These are phyloP conservation scores for Peribolospora kevripleyi DNA, from an alignment of 768 basidiomycete species.

Conservation along the genomic window DNA sequence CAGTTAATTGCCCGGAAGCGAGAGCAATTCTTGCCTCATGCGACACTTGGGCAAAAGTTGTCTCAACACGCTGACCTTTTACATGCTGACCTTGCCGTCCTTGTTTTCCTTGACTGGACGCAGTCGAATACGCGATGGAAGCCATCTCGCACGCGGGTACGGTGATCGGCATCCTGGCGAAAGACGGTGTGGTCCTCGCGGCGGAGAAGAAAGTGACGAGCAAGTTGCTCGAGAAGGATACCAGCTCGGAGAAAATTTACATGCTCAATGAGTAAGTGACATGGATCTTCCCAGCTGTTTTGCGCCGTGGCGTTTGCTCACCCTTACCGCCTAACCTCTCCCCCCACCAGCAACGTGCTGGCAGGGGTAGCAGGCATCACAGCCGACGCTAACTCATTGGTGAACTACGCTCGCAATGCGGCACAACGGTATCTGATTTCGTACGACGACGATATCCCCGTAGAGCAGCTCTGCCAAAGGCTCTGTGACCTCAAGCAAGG, in stretches of 20 bases:
- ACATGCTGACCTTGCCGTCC: not conserved
- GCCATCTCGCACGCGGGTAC: conserved; percentile 85
- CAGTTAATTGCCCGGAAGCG: not conserved
- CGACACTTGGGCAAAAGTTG: not conserved
- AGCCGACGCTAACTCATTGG: conserved; percentile 88
- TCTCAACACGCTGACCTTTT: not conserved
- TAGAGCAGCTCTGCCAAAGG: conserved; percentile 77
- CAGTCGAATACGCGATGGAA: conserved; percentile 99
- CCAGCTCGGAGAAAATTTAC: conserved; percentile 96
- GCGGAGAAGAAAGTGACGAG: conserved; percentile 97
- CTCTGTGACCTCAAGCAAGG: conserved; percentile 96
- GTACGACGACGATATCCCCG: conserved; percentile 95
- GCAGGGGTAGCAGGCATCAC: conserved; percentile 87
- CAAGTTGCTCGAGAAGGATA: conserved; percentile 83
- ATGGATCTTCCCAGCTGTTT: not conserved
- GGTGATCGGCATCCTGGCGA: conserved; percentile 19
- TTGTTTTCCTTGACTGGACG: not conserved
- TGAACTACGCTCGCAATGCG: conserved; percentile 75
- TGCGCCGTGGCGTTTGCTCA: not conserved
- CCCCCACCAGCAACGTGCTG: conserved; percentile 54
- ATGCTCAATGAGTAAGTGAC: conserved; percentile 42
- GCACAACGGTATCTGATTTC: conserved; percentile 50
- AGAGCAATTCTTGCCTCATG: conserved; percentile 5
- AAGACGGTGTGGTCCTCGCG: conserved; percentile 71
- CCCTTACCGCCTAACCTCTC: not conserved